phyloP scores from a whole-genome alignment of 176 grass and related monocot species.

The Oryza meridionalis region DNA sequence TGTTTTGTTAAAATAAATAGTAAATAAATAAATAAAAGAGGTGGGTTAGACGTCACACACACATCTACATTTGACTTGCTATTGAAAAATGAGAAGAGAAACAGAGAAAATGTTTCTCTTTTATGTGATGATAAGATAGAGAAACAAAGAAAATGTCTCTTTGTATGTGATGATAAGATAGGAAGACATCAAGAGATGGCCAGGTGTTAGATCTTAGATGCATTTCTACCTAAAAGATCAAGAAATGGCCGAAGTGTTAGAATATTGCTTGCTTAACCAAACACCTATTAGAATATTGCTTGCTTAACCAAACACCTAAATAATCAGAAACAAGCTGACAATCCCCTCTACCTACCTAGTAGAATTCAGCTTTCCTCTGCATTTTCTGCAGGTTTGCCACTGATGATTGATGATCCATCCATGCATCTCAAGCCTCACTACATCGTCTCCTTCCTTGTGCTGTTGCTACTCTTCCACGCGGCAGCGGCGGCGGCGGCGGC shows the following conservation, averaged over 20 bases:
- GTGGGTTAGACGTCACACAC: too few species aligned
- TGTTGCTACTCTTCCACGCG: background rate
- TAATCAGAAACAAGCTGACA: background rate
- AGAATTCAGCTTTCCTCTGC: background rate
- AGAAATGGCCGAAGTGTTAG: too few species aligned
- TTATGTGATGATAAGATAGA: background rate
- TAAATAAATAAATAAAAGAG: too few species aligned
- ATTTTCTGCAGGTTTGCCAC: background rate
- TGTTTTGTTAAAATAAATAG: too few species aligned
- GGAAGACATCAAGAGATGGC: background rate
- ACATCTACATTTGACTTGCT: background rate
- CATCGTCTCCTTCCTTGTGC: conserved; percentile 4
- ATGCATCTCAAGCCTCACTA: background rate
- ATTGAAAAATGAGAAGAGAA: background rate
- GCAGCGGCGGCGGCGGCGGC: background rate
- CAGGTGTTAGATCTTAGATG: too few species aligned
- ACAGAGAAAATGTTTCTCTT: background rate
- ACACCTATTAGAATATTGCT: background rate
- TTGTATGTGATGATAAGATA: background rate
- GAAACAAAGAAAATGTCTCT: background rate
- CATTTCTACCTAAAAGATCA: background rate
- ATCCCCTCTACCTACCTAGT: background rate
- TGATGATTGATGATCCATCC: background rate
- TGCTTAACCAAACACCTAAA: background rate
- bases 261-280: background rate